Percentiles rank a stretch among this genome's conserved stretches.
These are phyloP conservation scores for Acanthamoeba lenticulata DNA, from an alignment of 208 protist genomes.

Conservation along the genomic window DNA sequence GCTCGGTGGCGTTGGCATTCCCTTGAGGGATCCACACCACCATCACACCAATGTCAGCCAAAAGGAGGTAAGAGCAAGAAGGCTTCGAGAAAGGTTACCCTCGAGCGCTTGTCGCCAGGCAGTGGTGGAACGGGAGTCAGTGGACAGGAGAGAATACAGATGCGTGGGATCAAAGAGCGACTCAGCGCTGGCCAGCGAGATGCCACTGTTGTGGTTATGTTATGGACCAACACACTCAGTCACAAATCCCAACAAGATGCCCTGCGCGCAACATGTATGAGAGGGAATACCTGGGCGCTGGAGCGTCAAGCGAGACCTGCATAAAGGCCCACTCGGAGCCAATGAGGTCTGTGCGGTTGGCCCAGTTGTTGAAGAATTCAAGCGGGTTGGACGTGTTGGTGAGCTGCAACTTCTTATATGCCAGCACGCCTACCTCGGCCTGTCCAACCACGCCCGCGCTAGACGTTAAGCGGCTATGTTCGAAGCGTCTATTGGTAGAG, in stretches of 20 bases:
- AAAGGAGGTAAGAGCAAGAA: not conserved
- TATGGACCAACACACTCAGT: too few species aligned
- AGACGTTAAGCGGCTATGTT: too few species aligned
- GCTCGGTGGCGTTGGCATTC: not conserved
- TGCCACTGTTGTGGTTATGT: not conserved
- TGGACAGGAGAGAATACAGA: not conserved
- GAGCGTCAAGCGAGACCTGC: slow-evolving; percentile 12
- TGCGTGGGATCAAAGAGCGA: not conserved
- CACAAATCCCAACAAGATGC: too few species aligned
- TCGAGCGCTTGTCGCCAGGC: slow-evolving; percentile 27
- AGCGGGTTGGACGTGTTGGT: not conserved
- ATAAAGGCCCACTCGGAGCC: slow-evolving; percentile 13
- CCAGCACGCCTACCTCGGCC: not conserved
- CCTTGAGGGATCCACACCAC: not conserved
- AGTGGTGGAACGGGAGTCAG: not conserved
- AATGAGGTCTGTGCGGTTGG: slow-evolving; percentile 10
- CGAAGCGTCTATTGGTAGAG: too few species aligned
- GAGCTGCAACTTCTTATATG: not conserved
- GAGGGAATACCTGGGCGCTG: slow-evolving; percentile 51
- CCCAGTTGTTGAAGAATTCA: slow-evolving; percentile 13
- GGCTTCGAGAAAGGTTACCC: not conserved
- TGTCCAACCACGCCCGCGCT: too few species aligned
- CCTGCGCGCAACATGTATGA: too few species aligned
- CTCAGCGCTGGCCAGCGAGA: not conserved
- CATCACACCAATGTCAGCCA: not conserved